phyloP scores from a whole-genome alignment of 371 early-diverging fungal species.

The Mortierella sp. region DNA sequence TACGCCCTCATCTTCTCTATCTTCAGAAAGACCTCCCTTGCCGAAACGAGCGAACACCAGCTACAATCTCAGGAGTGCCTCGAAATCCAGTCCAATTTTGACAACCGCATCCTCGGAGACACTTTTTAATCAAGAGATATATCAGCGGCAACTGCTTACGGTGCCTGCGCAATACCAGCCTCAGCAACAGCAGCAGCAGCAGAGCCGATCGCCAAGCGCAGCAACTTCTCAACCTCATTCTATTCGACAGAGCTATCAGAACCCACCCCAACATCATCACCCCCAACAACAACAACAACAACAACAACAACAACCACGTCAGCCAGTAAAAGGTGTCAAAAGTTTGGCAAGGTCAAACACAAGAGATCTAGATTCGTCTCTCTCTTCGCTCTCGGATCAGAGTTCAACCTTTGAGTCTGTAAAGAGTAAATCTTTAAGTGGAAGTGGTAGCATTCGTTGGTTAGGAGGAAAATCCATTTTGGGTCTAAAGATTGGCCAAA shows the following conservation, averaged over 20 bases:
- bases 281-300: neutral
- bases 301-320: neutral
- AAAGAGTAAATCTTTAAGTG: neutral
- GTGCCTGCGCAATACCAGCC: constrained; percentile 12
- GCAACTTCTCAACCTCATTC: neutral
- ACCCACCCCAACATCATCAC: neutral
- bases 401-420: neutral
- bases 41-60: neutral
- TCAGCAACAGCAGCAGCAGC: neutral
- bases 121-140: neutral
- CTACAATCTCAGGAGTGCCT: neutral
- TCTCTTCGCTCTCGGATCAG: neutral
- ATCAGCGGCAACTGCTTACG: constrained; percentile 6
- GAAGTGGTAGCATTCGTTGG: neutral
- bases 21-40: neutral
- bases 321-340: neutral
- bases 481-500: neutral
- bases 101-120: neutral
- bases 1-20: neutral
- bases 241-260: neutral
- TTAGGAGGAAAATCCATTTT: neutral
- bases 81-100: constrained; percentile 18
- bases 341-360: neutral
- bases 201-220: neutral
- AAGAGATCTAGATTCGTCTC: neutral